Evolutionary conservation across 805 yeast species (phyloP), one percentile per base, ranked within the genome.

Genomic region (Candida piceae): DNA sequence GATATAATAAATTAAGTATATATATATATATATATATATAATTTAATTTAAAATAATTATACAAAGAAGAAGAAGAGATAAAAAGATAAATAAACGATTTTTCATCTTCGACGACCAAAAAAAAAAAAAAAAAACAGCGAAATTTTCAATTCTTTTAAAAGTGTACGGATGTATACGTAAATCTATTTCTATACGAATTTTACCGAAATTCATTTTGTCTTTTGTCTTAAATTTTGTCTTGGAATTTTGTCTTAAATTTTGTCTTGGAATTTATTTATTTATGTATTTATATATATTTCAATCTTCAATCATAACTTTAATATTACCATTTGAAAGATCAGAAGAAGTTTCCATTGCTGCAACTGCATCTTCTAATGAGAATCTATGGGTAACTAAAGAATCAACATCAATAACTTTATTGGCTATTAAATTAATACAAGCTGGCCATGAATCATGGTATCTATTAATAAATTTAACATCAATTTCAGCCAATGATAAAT

Each of bases 371-470:
- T 70, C 74, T 27, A 74, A 56, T 18, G 55, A 50, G 60, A 69
- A 71, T 36, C 61, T 58, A 55, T 74, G 78, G 2, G 78, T 72
- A 29, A 74, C 72, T 33, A 74, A 57, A n/a, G 55, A 46, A 47
- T 66, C 66, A 21, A 70, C 71, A 34, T 70, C 60, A 34, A 71
- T 54, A 13, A 66, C 60, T 15, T 69, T 69, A 35, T 65, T 67
- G 32, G 64, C 56, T 40, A 74, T 60, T 42, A 74, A 55, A 21
- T 70, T 65, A 43, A 74, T 73, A 10, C 68, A 74, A n/a, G 73
- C 63, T 15, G 79, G 79, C 78, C 78, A 74, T 16, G 77, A 66
- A 48, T 70, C 74, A 39, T 70, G 68, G 55, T 74, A 74, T 45
- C 80, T 63, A 62, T 72, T 73, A 52, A 72, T 69, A 43, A 69